Evolutionary conservation across 1,139 yeast species (phyloP).

Genomic region (Saccharomycopsis crataegensis): DNA sequence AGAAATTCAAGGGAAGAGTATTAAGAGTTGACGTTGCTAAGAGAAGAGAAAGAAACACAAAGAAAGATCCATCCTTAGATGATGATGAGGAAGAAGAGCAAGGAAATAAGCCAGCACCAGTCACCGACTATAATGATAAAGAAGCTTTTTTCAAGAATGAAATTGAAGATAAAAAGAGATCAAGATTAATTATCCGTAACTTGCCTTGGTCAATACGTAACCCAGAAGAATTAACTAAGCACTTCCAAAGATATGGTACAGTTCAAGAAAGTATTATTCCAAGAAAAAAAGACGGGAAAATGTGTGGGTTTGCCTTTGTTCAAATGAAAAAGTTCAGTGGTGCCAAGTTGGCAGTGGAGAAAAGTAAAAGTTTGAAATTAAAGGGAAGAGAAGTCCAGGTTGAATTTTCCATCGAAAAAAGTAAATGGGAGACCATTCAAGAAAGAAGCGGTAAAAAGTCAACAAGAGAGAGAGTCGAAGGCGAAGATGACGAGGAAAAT

Average conservation of each 20-base stretch:
- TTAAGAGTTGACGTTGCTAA: constrained; percentile 84
- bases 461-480: constrained; percentile 27
- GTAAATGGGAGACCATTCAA: constrained; percentile 62
- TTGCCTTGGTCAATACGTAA: constrained; percentile 94
- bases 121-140: constrained; percentile 14
- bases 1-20: constrained; percentile 57
- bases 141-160: constrained; percentile 23
- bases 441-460: constrained; percentile 29
- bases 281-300: constrained; percentile 75
- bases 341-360: constrained; percentile 79
- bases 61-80: constrained; percentile 20
- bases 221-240: constrained; percentile 59
- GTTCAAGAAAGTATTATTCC: constrained; percentile 90
- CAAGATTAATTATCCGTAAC: constrained; percentile 81
- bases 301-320: constrained; percentile 94
- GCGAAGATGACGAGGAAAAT: constrained; percentile 23
- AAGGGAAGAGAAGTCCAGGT: constrained; percentile 92
- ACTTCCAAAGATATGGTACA: constrained; percentile 74
- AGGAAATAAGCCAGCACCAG: constrained; percentile 21
- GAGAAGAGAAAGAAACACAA: constrained; percentile 73
- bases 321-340: constrained; percentile 76
- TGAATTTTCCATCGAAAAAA: constrained; percentile 85
- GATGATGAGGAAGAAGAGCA: constrained; percentile 21
- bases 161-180: constrained; percentile 41
- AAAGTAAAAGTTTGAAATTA: constrained; percentile 62